A percentile compares a stretch with the other conserved stretches of the same genome.
phyloP scores from a whole-genome alignment of 176 grass and related monocot genomes.

The Juncus inflexus region DNA sequence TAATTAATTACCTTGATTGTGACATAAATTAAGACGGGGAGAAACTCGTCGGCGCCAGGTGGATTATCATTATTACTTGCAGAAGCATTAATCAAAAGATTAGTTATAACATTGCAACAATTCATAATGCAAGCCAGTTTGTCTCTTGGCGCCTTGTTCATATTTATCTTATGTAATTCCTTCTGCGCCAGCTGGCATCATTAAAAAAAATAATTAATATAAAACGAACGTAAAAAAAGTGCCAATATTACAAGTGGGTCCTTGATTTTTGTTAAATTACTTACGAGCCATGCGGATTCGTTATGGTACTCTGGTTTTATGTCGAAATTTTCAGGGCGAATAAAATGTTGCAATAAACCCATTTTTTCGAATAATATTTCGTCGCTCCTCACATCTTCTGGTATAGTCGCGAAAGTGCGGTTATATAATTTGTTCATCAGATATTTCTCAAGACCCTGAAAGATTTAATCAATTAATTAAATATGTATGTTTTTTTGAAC shows the following conservation, averaged over 20 bases:
- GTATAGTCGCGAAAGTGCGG: constrained; percentile 91
- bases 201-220: constrained; percentile 22
- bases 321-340: constrained; percentile 91
- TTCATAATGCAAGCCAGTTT: constrained; percentile 91
- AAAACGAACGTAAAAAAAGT: too few relatives aligned
- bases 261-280: constrained; percentile 21
- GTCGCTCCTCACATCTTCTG: constrained; percentile 83
- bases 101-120: constrained; percentile 97
- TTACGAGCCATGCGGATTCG: constrained; percentile 96
- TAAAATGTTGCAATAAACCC: constrained; percentile 75
- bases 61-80: constrained; percentile 54
- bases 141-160: constrained; percentile 96
- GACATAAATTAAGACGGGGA: constrained; percentile 92
- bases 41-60: constrained; percentile 93
- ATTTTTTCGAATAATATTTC: constrained; percentile 97
- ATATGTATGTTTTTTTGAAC: too few relatives aligned
- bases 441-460: constrained; percentile 98
- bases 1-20: constrained; percentile 76
- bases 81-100: constrained; percentile 86
- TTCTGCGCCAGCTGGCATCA: constrained; percentile 83
- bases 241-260: constrained; percentile 5
- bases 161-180: constrained; percentile 95
- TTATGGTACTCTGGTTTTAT: constrained; percentile 89
- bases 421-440: constrained; percentile 93
- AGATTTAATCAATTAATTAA: constrained; percentile 17